These are phyloP conservation scores for Geosmithia flava DNA, from an alignment of 2,329 filamentous ascomycete species.

Conservation along the genomic window DNA sequence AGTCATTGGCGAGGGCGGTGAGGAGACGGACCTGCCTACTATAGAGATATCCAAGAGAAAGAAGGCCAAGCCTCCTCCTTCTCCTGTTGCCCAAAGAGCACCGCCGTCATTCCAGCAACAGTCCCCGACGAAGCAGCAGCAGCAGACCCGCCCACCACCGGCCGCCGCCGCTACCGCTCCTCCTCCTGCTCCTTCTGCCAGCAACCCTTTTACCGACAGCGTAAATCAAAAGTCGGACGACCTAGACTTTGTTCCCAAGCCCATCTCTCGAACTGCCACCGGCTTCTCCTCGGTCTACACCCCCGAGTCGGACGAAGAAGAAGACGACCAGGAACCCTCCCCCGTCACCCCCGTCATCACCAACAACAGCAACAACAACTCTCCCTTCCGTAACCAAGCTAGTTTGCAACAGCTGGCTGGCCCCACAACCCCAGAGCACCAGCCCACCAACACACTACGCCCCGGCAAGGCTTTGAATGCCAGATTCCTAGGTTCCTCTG, in stretches of 20 bases:
- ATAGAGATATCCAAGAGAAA: conserved; percentile 56
- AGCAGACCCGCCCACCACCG: neutral
- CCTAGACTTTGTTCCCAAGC: conserved; percentile 35
- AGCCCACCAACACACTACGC: conserved; percentile 11
- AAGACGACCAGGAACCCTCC: neutral
- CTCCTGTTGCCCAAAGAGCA: conserved; percentile 5
- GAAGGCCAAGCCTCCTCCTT: conserved; percentile 21
- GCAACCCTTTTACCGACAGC: neutral
- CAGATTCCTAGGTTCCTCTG: conserved; percentile 27
- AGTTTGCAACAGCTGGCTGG: neutral
- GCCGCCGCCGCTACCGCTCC: neutral
- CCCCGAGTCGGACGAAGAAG: conserved; percentile 6
- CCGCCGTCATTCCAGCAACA: conserved; percentile 9
- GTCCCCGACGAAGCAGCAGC: conserved; percentile 6
- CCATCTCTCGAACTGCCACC: conserved; percentile 46
- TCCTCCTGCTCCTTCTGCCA: conserved; percentile 7
- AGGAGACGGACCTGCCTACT: conserved; percentile 64
- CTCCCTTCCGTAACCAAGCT: neutral
- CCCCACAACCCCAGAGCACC: neutral
- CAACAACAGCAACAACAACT: neutral
- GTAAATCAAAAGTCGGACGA: conserved; percentile 12
- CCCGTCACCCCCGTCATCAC: neutral
- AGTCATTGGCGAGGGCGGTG: conserved; percentile 82
- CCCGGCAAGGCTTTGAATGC: conserved; percentile 21
- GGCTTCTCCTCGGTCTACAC: conserved; percentile 29